Evolutionary conservation across 1,139 yeast species (phyloP), one percentile per base, ranked within the genome.

Genomic region (Pichia sp.): DNA sequence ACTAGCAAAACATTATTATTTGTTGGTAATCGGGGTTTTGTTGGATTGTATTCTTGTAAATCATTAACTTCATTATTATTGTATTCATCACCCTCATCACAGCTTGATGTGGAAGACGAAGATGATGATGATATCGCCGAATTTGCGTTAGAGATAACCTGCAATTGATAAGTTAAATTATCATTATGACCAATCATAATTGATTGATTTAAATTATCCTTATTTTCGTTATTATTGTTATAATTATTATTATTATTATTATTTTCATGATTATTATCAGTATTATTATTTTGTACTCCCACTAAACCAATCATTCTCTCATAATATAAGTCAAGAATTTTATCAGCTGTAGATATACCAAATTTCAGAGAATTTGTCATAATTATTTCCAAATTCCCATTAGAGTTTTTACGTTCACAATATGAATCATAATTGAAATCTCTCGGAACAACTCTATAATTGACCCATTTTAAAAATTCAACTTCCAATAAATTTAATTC

Each of bases 401-500:
- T 53, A 27, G 64, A 58, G 44, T 55, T 54, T 40, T 56, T 57
- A 11, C 66, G 50, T 41, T 57, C 60, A 39, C 51, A 53, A 10
- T 45, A 40, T 4, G 50, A 32, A 50, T 61, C 64, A 46, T 55
- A 50, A 42, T 58, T 62, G 47, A 63, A 64, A 57, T 74, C 76
- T 57, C 76, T 72, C 0, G 89, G 89, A 6, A 83, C 74, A 10
- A 83, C 79, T 51, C 84, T 73, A 79, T 94, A 92, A 54, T 83
- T 82, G 10, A 92, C 92, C 55, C 92, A 72, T 44, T 79, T 78
- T 47, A 92, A 73, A 60, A 92, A 89, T 66, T 92, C 97, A 49
- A 86, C 81, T 63, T 92, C 98, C 43, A 92, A 71, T 51, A 92
- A 75, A 65, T 92, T 92, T 56, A 92, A 72, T 65, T 92, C 98